Conservation (phyloP, 2,329 filamentous ascomycete species). For the Zopfia rhizophila region DNA sequence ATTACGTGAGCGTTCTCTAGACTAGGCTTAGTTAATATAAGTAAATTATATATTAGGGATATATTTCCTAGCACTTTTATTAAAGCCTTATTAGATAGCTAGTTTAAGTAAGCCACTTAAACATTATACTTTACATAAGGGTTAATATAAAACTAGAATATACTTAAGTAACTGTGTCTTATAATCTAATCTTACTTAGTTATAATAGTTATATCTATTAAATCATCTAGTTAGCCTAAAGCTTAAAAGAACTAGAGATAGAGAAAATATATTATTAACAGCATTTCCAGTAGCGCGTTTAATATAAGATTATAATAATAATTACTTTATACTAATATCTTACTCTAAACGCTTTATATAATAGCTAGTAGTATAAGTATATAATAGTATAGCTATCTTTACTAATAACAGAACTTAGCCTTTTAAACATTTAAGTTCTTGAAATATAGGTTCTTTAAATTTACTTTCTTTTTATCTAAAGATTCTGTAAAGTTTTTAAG, state of each 20-base stretch:
- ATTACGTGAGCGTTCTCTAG: background rate
- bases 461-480: conserved; percentile 1
- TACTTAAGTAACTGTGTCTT: no score
- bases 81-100: conserved; percentile 3
- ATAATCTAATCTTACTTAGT: conserved; percentile 1
- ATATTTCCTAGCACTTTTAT: conserved; percentile 5
- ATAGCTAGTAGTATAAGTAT: background rate
- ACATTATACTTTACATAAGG: background rate
- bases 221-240: conserved; percentile 3
- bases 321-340: no score
- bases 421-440: conserved; percentile 1
- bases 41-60: conserved; percentile 2
- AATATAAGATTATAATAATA: no score
- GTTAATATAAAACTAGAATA: conserved; percentile 1
- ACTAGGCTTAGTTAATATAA: conserved; percentile 8
- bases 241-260: no score
- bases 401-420: background rate
- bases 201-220: background rate
- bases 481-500: conserved; percentile 1
- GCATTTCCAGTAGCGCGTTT: no score
- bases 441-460: conserved; percentile 7
- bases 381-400: background rate
- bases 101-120: conserved; percentile 2
- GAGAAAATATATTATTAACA: no score
- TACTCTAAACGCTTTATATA: conserved; percentile 7